Base-by-base conservation (phyloP, 2,329 filamentous ascomycete genomes). In the Plectosphaerella plurivora region DNA sequence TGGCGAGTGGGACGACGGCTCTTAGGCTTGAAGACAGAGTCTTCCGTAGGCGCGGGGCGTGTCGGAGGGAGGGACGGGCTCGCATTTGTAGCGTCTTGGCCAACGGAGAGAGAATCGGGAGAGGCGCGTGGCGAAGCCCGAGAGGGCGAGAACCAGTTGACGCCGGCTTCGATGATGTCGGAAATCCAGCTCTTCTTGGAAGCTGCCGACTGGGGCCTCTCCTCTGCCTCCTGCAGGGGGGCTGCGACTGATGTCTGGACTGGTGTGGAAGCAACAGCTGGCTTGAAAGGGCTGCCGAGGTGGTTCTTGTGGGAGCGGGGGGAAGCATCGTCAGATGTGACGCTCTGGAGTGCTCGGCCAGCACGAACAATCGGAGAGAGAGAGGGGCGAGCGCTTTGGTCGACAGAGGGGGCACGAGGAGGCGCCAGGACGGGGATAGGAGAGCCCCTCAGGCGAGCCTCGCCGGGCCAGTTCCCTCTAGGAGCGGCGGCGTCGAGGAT, bases 301-400 rank as follows among this genome's bases (percentile, higher is more conserved):
- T 76, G 73, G 35, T 72, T 71, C 44, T 78, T 76, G n/a, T 70
- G 71, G 7, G 65, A 71, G 49, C 77, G 76, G 1, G 81, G 81
- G 0, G 81, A 83, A 1, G 80, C 78, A 8, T 78, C 77, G 56
- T 83, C 81, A 0, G 80, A 82, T 11, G 81, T 80, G 37, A 84
- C 76, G 53, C 73, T 80, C 59, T 83, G 81, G 14, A 84, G 65
- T 28, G 75, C 79, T 47, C 78, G 71, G 3, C 80, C 81, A 24
- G 74, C 81, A 45, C 80, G 73, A n/a, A 84, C 76, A 36, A 83
- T 83, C 2, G 81, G 79, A 5, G 80, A 83, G 0, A 84, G 67
- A 6, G 68, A 70, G 24, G 77, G 75, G 9, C 77, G 73, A 14
- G 59, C 54, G 2, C 62, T 65, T 39, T 64, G 65, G 12, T 68